Evolutionary conservation across 106 monocot genomes (phyloP), one percentile per base, ranked within the genome.

Genomic region (Acanthochlamys bracteata): DNA sequence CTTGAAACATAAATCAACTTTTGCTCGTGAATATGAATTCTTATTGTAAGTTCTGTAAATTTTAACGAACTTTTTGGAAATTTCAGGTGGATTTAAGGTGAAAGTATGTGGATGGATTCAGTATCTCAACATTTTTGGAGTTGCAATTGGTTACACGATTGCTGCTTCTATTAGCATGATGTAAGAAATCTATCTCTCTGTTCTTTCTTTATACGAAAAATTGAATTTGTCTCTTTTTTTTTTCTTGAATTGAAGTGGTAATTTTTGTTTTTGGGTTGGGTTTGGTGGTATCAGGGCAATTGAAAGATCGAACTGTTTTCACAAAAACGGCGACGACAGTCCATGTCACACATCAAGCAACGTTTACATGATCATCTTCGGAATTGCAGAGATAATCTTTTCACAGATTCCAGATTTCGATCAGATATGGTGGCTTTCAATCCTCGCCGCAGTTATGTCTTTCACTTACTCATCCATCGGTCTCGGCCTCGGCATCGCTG

Each of bases 361-460:
- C 53, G 26, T 69, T 0, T 90, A 86, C 77, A 90, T 90, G 90
- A 80, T 90, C 45, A 45, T 78, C 47, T 90, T 83, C 53, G 90
- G 80, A 11, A 41, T 77, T 10, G 61, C 42, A 0, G 55, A 88
- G 74, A 78, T 90, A 16, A 7, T 86, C 16, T 80, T 90, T 69
- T 90, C 90, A 7, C 90, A 90, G 63, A 82, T 90, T 22, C 90
- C 86, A 0, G 67, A 90, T 63, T 86, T 90, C 66, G 70, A 86
- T 57, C 62, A 90, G 74, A 74, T 90, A 21, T 90, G 63, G 56
- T 90, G 85, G 85, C 86, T 90, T 55, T 90, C 90, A 23, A 80
- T 83, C 51, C 59, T 90, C 57, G 90, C 90, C 42, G 85, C 90
- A 4, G 72, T 80, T 69, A 90, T 90, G 90, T 90, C 90, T 62